Evolutionary conservation across 2,329 filamentous ascomycete species (phyloP), one percentile per base, ranked within the genome.

Genomic region (Zymoseptoria tritici): DNA sequence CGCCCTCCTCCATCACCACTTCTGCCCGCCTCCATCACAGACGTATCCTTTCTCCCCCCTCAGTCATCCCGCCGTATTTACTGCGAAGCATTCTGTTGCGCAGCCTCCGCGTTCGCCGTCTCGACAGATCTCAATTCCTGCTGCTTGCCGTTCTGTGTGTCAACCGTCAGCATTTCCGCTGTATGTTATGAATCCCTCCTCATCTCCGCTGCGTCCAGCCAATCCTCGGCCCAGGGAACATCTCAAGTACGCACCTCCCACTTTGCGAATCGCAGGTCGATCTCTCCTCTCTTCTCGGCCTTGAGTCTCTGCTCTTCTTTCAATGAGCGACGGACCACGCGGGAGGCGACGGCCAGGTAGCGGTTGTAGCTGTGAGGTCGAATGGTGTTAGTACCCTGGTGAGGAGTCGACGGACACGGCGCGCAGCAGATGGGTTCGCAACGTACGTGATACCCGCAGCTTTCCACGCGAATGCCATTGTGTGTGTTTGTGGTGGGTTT

Each of bases 391-490:
- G 64, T 62, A 22, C 36, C 29, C 19, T 55, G 50, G 52, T 22
- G 11, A n/a, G 4, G 19, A 7, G 19, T n/a, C 49, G 13, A 9
- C 2, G 36, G 6, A 29, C 57, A 49, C 29, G 16, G 49, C 16
- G 22, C 9, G 19, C 16, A 19, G 31, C 26, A 46, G 16, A 49
- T 49, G 29, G 31, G 13, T 4, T 19, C 5, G 20, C 7, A 8
- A 83, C 90, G 78, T 89, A 96, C 92, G 87, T 95, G 77, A 97
- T 83, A 80, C 94, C 94, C 78, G 94, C 90, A 76, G 92, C 86
- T 89, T 97, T 97, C 94, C 93, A 99, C 77, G 92, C 90, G 83
- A 92, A 93, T 81, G 89, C 83, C 94, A 97, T 99, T 81, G 85
- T 90, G 85, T 74, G 71, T 75, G 72, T 72, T 55, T 61, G 69